Base-by-base conservation (phyloP, 1,139 yeast genomes). In the Zygoascus meyerae region DNA sequence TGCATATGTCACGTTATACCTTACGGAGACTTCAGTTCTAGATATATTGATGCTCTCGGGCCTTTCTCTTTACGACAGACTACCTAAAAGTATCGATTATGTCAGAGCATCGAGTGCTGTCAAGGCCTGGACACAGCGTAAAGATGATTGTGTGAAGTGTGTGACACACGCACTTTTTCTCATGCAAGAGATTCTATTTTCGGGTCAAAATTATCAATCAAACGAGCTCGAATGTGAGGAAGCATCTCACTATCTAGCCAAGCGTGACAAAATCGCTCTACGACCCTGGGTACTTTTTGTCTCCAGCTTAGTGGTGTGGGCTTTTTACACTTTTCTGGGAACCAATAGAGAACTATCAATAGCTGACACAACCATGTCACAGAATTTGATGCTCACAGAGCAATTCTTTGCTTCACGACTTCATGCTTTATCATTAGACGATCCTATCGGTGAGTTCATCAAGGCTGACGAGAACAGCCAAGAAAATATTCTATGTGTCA, bases 1-100 rank as follows among this genome's bases (percentile, higher is more conserved):
- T 46, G 58, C 60, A 1, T 53, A 56, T 39, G 58, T 56, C 10
- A 48, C 55, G 8, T 53, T 55, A n/a, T 50, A 51, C 38, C 52
- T 59, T 2, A 53, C 61, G 12, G 46, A 52, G 12, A 50, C 55
- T 18, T 51, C 50, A 34, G 51, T 58, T 9, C 44, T 58, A 9
- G 56, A 53, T 35, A 47, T 53, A 10, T 38, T 53, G 32, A 50
- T 48, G 21, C 42, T 44, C 28, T 47, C 50, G 9, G 44, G 52
- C 3, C 45, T 52, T 17, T 40, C 54, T 2, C 36, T 52, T 15
- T 43, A 50, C 36, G 61, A 58, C 30, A 48, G 60, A 10, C 46
- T 49, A 18, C 47, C 56, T n/a, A 52, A 52, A 12, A 42, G 49
- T 29, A 44, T 48, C 12, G 61, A 58, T 35, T 50, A 47, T 44